phyloP scores from a whole-genome alignment of 2,329 filamentous ascomycete genomes.

The Plenodomus biglobosus region DNA sequence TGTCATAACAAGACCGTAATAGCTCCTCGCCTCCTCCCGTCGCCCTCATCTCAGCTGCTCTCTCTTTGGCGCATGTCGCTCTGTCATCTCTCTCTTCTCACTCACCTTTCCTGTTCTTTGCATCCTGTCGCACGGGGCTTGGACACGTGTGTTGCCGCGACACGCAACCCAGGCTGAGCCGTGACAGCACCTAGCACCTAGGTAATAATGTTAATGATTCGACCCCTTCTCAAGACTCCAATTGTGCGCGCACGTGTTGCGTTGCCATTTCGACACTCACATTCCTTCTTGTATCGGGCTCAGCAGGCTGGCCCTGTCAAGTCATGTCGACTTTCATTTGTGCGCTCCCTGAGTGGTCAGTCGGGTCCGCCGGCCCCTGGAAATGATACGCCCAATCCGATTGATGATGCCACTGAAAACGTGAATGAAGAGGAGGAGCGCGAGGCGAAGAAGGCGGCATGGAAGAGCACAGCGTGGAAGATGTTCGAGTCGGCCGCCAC shows the following conservation, averaged over 20 bases:
- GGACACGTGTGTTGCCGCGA: constrained; percentile 25
- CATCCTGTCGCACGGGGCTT: not conserved
- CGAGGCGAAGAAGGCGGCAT: constrained; percentile 27
- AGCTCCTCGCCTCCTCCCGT: constrained; percentile 1
- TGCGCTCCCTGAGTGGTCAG: constrained; percentile 37
- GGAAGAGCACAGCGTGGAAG: constrained; percentile 50
- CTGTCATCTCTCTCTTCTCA: constrained; percentile 19
- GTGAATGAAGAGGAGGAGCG: constrained; percentile 15
- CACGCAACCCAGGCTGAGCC: constrained; percentile 11
- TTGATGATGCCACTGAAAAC: constrained; percentile 40
- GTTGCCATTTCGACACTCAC: constrained; percentile 18
- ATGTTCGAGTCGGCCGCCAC: constrained; percentile 56
- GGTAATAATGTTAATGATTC: constrained; percentile 38
- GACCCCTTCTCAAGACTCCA: constrained; percentile 16
- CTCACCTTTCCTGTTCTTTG: constrained; percentile 7
- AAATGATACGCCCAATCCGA: constrained; percentile 43
- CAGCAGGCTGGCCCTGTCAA: constrained; percentile 30
- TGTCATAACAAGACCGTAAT: constrained; percentile 6
- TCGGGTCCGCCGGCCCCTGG: constrained; percentile 40
- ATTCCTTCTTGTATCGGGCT: constrained; percentile 15
- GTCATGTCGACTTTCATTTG: constrained; percentile 13
- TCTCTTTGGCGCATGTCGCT: constrained; percentile 14
- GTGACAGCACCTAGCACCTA: constrained; percentile 6
- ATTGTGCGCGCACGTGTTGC: constrained; percentile 20
- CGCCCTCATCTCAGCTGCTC: constrained; percentile 5